phyloP scores from a whole-genome alignment of 2,329 filamentous ascomycete species.

The Juglanconis juglandina region DNA sequence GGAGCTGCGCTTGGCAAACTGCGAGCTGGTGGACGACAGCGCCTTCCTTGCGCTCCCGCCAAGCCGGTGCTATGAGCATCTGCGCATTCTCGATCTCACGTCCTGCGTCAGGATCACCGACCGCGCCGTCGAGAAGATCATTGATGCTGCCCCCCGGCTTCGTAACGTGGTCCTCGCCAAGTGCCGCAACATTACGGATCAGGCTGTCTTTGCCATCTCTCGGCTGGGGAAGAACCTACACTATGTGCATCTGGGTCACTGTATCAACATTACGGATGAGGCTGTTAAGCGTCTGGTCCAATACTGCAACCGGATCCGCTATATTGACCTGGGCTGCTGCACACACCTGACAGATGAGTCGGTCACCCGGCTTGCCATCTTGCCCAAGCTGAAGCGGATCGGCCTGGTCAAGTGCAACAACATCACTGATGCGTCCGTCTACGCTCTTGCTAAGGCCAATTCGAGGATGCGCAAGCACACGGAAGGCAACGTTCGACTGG shows the following conservation, averaged over 20 bases:
- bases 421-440: slow-evolving; percentile 87
- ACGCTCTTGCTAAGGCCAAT: slow-evolving; percentile 73
- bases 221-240: slow-evolving; percentile 92
- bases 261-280: slow-evolving; percentile 82
- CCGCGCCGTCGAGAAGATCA: slow-evolving; percentile 81
- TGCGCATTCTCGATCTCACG: slow-evolving; percentile 90
- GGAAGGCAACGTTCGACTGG: slow-evolving; percentile 44
- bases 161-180: slow-evolving; percentile 93
- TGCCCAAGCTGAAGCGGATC: slow-evolving; percentile 92
- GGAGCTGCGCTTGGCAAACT: slow-evolving; percentile 83
- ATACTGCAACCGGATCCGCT: slow-evolving; percentile 87
- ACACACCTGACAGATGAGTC: slow-evolving; percentile 82
- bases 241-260: slow-evolving; percentile 94
- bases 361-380: slow-evolving; percentile 74
- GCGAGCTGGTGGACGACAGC: slow-evolving; percentile 77
- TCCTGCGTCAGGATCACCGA: slow-evolving; percentile 83
- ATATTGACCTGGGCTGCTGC: slow-evolving; percentile 97
- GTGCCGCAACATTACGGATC: slow-evolving; percentile 88
- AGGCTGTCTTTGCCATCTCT: slow-evolving; percentile 81
- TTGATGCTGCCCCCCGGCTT: slow-evolving; percentile 78
- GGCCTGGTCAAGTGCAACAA: slow-evolving; percentile 89
- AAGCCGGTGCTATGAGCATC: slow-evolving; percentile 71
- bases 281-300: slow-evolving; percentile 82
- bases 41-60: slow-evolving; percentile 78
- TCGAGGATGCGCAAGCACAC: slow-evolving; percentile 48